A percentile compares a stretch with the other conserved stretches of the same genome.
Evolutionary conservation across 306 rosid species (phyloP).

Genomic region (Acacia melanoxylon): DNA sequence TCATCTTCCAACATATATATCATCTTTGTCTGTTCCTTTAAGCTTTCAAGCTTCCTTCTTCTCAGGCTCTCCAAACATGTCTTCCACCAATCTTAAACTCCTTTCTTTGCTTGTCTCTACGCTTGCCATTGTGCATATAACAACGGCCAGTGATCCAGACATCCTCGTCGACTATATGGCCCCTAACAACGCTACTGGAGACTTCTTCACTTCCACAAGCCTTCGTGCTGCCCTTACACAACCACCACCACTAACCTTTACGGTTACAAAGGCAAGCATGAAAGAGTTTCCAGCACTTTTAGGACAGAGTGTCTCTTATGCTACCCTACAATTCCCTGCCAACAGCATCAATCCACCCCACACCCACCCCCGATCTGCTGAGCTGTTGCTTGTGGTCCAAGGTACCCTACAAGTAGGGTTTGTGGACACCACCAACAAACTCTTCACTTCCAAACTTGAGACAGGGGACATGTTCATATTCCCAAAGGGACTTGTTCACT

Average conservation of each 20-base stretch:
- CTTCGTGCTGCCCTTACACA: background rate
- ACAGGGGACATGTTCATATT: no score
- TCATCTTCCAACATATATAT: background rate
- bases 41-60: background rate
- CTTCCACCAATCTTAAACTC: slow-evolving; percentile 19
- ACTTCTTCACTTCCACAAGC: slow-evolving; percentile 55
- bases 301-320: slow-evolving; percentile 61
- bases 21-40: background rate
- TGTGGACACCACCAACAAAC: slow-evolving; percentile 50
- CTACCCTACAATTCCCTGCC: slow-evolving; percentile 40
- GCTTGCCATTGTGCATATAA: slow-evolving; percentile 25
- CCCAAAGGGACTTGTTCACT: no score
- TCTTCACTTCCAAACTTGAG: slow-evolving; percentile 19
- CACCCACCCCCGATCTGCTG: slow-evolving; percentile 53
- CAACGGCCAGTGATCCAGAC: slow-evolving; percentile 50
- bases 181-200: slow-evolving; percentile 32
- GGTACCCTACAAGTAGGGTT: slow-evolving; percentile 55
- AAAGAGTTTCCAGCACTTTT: slow-evolving; percentile 48
- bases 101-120: slow-evolving; percentile 28
- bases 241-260: no score
- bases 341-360: slow-evolving; percentile 51
- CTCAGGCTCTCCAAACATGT: slow-evolving; percentile 9
- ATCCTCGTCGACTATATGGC: slow-evolving; percentile 41
- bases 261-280: slow-evolving; percentile 34
- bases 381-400: slow-evolving; percentile 34